phyloP scores from a whole-genome alignment of 768 basidiomycete genomes.

The Psilocybe sp. region DNA sequence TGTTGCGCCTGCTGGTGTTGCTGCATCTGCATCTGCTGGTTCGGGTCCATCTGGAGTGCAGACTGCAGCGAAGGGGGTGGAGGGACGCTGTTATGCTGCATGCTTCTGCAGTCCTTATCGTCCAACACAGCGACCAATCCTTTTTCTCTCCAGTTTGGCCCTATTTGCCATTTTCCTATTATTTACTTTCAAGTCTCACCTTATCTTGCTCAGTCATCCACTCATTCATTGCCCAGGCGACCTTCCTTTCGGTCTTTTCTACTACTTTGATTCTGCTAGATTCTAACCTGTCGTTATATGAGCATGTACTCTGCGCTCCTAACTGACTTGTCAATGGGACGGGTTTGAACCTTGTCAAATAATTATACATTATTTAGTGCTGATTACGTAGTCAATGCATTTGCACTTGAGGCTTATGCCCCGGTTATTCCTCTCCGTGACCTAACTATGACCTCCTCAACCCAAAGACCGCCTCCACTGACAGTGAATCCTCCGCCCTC shows the following conservation, averaged over 20 bases:
- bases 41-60: conserved; percentile 68
- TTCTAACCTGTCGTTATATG: too few species aligned
- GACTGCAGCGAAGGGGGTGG: conserved; percentile 55
- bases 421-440: neutral
- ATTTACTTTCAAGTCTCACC: conserved; percentile 12
- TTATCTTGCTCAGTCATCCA: neutral
- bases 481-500: conserved; percentile 2
- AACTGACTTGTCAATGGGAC: too few species aligned
- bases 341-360: too few species aligned
- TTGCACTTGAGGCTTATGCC: too few species aligned
- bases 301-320: too few species aligned
- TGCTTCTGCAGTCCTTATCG: conserved; percentile 33
- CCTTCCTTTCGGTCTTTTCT: neutral
- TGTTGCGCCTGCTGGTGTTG: conserved; percentile 33
- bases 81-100: conserved; percentile 24
- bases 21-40: conserved; percentile 47
- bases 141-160: conserved; percentile 15
- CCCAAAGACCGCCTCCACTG: conserved; percentile 12
- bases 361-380: too few species aligned
- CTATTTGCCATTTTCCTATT: conserved; percentile 28
- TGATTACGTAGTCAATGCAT: too few species aligned
- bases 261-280: too few species aligned
- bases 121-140: conserved; percentile 27
- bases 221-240: neutral
- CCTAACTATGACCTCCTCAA: conserved; percentile 11